Evolutionary conservation across 352 stramenopile genomes (phyloP).

Genomic region (Phytophthora europaea): DNA sequence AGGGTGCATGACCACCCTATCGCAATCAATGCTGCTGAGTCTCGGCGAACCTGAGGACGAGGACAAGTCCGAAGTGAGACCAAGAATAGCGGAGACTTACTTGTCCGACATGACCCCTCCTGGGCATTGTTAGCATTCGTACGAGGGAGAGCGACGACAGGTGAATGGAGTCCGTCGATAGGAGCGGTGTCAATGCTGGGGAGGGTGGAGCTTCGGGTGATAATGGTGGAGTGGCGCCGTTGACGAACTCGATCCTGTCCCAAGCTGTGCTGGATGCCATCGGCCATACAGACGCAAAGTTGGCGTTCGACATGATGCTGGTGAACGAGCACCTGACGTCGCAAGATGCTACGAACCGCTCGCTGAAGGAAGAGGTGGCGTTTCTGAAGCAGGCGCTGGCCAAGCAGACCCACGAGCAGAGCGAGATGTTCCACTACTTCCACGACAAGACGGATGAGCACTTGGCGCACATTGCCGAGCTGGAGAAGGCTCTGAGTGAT

Average conservation of each 20-base stretch:
- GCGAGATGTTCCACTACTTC: slow-evolving; percentile 91
- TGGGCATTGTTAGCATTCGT: background rate
- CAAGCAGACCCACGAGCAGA: slow-evolving; percentile 64
- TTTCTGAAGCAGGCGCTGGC: slow-evolving; percentile 58
- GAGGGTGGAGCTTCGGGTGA: slow-evolving; percentile 3
- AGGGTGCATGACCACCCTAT: background rate
- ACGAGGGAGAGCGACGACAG: background rate
- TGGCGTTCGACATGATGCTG: slow-evolving; percentile 76
- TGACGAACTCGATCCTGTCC: slow-evolving; percentile 54
- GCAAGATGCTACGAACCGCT: slow-evolving; percentile 46
- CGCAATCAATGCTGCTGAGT: background rate
- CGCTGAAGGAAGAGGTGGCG: slow-evolving; percentile 52
- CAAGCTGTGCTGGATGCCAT: slow-evolving; percentile 56
- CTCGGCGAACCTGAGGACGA: background rate
- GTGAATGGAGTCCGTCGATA: background rate
- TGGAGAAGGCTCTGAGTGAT: slow-evolving; percentile 55
- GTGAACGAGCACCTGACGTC: slow-evolving; percentile 60
- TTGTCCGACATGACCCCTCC: background rate
- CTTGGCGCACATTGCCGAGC: slow-evolving; percentile 62
- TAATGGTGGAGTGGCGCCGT: slow-evolving; percentile 1
- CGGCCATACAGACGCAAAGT: slow-evolving; percentile 58
- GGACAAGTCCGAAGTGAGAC: background rate
- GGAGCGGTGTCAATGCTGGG: background rate
- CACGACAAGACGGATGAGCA: slow-evolving; percentile 87
- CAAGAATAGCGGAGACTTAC: background rate